phyloP scores from a whole-genome alignment of 2,329 filamentous ascomycete species.

The Xylariaceae sp. region DNA sequence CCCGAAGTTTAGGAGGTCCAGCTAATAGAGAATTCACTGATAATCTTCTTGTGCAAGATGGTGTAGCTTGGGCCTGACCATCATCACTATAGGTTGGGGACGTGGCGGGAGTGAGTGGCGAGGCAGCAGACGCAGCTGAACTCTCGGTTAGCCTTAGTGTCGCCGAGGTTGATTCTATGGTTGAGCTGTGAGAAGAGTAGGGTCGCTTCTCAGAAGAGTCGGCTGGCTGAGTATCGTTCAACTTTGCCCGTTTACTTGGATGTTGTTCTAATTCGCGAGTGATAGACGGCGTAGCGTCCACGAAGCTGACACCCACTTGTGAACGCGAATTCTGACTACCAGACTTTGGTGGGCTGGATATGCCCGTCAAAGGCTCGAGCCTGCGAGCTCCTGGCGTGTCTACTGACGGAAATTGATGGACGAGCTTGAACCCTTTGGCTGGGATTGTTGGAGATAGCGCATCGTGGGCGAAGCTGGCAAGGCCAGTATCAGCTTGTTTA shows the following conservation, averaged over 20 bases:
- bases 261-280: constrained; percentile 34
- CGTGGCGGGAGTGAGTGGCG: constrained; percentile 50
- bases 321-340: constrained; percentile 25
- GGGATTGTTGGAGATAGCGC: constrained; percentile 39
- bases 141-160: constrained; percentile 36
- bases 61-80: constrained; percentile 37
- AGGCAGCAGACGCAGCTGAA: constrained; percentile 40
- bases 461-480: constrained; percentile 38
- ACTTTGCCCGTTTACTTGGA: constrained; percentile 40
- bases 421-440: constrained; percentile 45
- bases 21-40: constrained; percentile 72
- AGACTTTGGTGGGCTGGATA: constrained; percentile 31
- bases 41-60: constrained; percentile 50
- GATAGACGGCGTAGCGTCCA: constrained; percentile 29
- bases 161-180: constrained; percentile 38
- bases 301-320: constrained; percentile 28
- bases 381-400: constrained; percentile 38
- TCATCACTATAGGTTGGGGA: constrained; percentile 49
- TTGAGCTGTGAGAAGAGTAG: constrained; percentile 42
- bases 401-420: constrained; percentile 44
- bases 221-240: constrained; percentile 33
- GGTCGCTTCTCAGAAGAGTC: constrained; percentile 37
- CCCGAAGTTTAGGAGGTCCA: constrained; percentile 50
- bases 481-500: constrained; percentile 55
- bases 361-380: constrained; percentile 40